phyloP scores from a whole-genome alignment of 176 grass and related monocot species.

The Typha latifolia region DNA sequence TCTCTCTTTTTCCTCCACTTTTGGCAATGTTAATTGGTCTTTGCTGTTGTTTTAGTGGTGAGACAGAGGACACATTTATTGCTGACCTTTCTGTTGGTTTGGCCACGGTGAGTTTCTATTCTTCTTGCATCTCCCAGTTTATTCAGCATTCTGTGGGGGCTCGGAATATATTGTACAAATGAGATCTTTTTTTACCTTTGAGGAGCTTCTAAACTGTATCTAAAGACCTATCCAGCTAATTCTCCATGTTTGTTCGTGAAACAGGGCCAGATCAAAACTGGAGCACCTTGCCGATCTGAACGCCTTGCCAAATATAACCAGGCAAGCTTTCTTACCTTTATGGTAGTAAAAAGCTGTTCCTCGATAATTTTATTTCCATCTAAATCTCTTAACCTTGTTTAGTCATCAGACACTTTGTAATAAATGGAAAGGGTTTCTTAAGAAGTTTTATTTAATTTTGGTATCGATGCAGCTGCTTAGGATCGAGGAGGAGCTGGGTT shows the following conservation, averaged over 20 bases:
- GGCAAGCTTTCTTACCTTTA: constrained; percentile 7
- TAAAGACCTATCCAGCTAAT: background rate
- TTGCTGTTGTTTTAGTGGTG: constrained; percentile 41
- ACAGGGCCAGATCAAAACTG: constrained; percentile 96
- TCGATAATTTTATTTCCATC: background rate
- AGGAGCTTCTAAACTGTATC: background rate
- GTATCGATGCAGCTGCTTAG: constrained; percentile 53
- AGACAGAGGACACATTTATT: constrained; percentile 95
- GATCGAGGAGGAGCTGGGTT: constrained; percentile 85
- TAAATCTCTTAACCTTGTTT: background rate
- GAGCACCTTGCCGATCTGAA: constrained; percentile 90
- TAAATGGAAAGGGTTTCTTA: background rate
- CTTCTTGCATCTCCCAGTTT: background rate
- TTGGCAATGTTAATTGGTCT: constrained; percentile 8
- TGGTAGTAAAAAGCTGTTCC: background rate
- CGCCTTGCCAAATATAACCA: constrained; percentile 96
- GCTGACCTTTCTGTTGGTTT: constrained; percentile 84
- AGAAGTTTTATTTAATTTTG: background rate
- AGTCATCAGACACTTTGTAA: background rate
- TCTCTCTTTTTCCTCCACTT: background rate
- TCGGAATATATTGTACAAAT: too few relatives aligned
- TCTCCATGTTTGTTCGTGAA: constrained; percentile 7
- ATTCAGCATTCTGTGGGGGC: too few relatives aligned
- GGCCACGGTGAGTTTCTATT: constrained; percentile 44
- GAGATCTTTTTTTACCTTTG: too few relatives aligned